Conservation (phyloP, 345 rosid genomes). For the Gossypium sturtianum region DNA sequence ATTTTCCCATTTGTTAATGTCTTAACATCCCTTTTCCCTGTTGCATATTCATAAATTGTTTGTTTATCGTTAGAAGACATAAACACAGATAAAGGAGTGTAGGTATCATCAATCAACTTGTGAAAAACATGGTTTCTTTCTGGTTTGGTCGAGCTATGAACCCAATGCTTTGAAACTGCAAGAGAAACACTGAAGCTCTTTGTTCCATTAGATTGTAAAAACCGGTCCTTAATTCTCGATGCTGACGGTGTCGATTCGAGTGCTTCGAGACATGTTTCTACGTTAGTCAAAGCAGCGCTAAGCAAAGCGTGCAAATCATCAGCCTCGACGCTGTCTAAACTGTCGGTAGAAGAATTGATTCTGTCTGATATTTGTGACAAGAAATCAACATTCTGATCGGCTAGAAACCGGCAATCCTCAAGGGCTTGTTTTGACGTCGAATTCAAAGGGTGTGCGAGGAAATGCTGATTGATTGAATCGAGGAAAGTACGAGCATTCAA, state of each 20-base stretch:
- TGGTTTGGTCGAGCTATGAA: neutral
- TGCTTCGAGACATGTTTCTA: conserved; percentile 22
- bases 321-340: conserved; percentile 6
- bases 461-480: neutral
- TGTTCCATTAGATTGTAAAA: conserved; percentile 9
- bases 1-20: conserved; percentile 1
- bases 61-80: conserved; percentile 31
- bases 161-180: conserved; percentile 14
- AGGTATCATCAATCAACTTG: neutral
- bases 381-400: conserved; percentile 14
- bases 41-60: conserved; percentile 27
- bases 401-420: conserved; percentile 24
- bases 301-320: conserved; percentile 21
- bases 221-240: neutral
- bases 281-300: conserved; percentile 27
- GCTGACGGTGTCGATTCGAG: neutral
- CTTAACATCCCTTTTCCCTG: conserved; percentile 22
- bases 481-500: conserved; percentile 14
- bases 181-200: conserved; percentile 27
- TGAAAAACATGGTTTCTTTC: conserved; percentile 5
- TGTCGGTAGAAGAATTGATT: conserved; percentile 1
- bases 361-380: conserved; percentile 7
- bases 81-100: conserved; percentile 21
- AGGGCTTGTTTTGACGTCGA: conserved; percentile 12
- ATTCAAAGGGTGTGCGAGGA: conserved; percentile 8